Evolutionary conservation across 768 basidiomycete species (phyloP).

Genomic region (Boletus tomentosulus): DNA sequence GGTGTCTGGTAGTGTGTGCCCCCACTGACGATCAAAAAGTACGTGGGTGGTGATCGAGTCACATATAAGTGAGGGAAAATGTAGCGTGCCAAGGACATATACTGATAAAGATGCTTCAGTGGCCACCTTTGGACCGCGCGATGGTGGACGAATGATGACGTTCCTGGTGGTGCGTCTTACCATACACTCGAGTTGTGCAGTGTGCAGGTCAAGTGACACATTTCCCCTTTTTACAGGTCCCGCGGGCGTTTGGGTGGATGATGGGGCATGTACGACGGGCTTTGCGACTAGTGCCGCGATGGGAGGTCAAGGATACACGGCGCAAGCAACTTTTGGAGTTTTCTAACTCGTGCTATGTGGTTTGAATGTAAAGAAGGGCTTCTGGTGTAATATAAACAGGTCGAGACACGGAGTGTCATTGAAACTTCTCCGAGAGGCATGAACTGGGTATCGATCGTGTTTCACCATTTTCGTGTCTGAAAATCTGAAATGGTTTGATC

Average conservation of each 20-base stretch:
- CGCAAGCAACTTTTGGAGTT: constrained; percentile 3
- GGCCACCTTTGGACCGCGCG: constrained; percentile 48
- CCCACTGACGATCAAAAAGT: constrained; percentile 27
- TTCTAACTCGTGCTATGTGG: background rate
- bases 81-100: background rate
- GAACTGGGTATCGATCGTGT: too few relatives aligned
- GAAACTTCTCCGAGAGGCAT: background rate
- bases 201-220: background rate
- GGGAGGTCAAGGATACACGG: background rate
- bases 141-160: constrained; percentile 45
- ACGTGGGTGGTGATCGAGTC: constrained; percentile 42
- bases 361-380: background rate
- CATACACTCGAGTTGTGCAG: background rate
- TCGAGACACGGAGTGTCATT: background rate
- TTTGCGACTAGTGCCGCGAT: constrained; percentile 2
- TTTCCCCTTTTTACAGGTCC: constrained; percentile 2
- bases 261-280: constrained; percentile 7
- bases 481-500: too few relatives aligned
- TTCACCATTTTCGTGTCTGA: too few relatives aligned
- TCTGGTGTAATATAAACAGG: background rate
- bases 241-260: constrained; percentile 16
- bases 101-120: constrained; percentile 21
- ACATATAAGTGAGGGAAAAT: constrained; percentile 36
- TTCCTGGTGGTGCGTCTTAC: constrained; percentile 27
- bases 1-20: background rate